Evolutionary conservation across 2,329 filamentous ascomycete species (phyloP), one percentile per base, ranked within the genome.

Genomic region (Chalaropsis ovoidea): DNA sequence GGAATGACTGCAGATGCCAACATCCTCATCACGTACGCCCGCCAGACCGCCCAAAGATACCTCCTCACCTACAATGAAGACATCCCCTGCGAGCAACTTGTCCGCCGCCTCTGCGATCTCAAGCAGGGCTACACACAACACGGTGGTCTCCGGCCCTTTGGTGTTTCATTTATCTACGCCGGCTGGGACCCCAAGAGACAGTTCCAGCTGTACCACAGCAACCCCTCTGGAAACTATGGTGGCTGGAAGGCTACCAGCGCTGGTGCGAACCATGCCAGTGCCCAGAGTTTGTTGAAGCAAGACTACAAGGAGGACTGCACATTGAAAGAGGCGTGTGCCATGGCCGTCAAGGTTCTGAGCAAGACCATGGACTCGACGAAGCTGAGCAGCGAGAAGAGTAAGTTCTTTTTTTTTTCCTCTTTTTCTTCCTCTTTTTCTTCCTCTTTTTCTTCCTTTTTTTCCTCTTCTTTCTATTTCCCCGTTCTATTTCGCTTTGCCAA

Each of bases 301-400:
- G 94, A 99, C 77, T 99, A 99, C 81, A 96, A 97, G 82, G 94
- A 99, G 78, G 92, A 97, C 71, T 97, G 92, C 77, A 88, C 90
- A 70, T 77, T 99, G 74, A 90, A 96, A 80, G 94, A 99, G 80
- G 94, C 95, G 3, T 99, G 94, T 75, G 91, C 88, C 65, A 88
- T 96, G 82, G 94, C 94, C 11, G 94, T 99, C 75, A 99, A 99
- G 83, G 94, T 99, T 69, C 79, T 99, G 70, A 97, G 94, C 83
- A 99, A 99, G 86, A 99, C 94, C 5, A 99, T 99, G 95, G 94
- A 99, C 76, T 96, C 92, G 65, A 97, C 93, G 65, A 99, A 96
- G 82, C 79, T 99, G 74, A 96, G 91, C 81, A 96, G 91, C 74
- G 94, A 99, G 83, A 99, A 99, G 85, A 96, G 92, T 96, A 79